Conservation (phyloP, 2,329 filamentous ascomycete genomes). For the Monosporascus sp. region DNA sequence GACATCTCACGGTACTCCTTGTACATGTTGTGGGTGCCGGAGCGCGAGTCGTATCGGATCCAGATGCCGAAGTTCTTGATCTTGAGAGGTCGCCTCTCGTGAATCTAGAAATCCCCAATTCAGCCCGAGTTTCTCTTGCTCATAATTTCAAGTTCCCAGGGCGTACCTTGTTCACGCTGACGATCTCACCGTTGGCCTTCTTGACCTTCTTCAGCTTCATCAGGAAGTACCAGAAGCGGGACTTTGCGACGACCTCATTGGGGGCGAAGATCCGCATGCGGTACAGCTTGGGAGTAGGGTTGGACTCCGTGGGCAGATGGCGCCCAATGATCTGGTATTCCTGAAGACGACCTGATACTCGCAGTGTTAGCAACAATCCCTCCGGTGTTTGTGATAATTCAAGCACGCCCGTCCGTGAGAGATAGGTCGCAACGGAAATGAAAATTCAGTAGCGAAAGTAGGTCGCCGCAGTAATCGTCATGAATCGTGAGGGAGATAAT, state of each 20-base stretch:
- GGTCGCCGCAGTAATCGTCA: too few relatives aligned
- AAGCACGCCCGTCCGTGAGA: too few relatives aligned
- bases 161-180: conserved; percentile 90
- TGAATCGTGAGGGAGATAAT: too few relatives aligned
- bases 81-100: conserved; percentile 98
- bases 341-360: conserved; percentile 82
- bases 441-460: too few relatives aligned
- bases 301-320: conserved; percentile 95
- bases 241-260: conserved; percentile 98
- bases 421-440: neutral
- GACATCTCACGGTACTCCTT: conserved; percentile 99
- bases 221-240: conserved; percentile 99
- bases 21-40: conserved; percentile 99
- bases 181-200: conserved; percentile 99
- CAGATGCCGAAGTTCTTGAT: conserved; percentile 99
- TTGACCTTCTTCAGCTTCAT: conserved; percentile 99
- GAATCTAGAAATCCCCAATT: conserved; percentile 57
- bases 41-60: conserved; percentile 99
- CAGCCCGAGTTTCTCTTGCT: conserved; percentile 5
- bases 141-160: neutral
- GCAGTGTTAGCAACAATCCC: conserved; percentile 28
- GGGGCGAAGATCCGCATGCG: conserved; percentile 99
- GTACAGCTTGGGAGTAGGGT: conserved; percentile 97
- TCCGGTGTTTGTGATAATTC: neutral
- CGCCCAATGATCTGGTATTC: conserved; percentile 99